Evolutionary conservation across 495 filamentous ascomycete species (phyloP).

Genomic region (Neurospora discreta): DNA sequence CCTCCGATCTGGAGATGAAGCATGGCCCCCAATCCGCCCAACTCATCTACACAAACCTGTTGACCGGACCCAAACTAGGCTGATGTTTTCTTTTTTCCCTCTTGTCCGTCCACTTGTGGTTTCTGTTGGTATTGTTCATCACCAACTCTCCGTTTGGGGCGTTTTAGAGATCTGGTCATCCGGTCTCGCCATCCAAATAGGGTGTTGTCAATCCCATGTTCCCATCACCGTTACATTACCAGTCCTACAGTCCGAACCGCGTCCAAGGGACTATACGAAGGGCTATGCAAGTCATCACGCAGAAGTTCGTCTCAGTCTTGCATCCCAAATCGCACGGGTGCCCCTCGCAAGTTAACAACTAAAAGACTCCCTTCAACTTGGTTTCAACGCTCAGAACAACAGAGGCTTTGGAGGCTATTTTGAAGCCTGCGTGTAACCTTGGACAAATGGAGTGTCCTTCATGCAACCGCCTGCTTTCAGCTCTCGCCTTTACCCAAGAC

Average conservation of each 20-base stretch:
- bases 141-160: background rate
- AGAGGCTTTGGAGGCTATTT: background rate
- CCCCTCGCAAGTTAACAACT: background rate
- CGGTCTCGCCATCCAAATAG: background rate
- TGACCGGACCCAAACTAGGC: background rate
- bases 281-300: background rate
- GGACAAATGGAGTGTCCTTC: background rate
- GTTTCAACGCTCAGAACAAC: background rate
- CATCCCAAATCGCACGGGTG: background rate
- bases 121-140: background rate
- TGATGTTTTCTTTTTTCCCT: background rate
- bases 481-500: background rate
- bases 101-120: background rate
- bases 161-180: background rate
- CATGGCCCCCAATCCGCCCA: slow-evolving; percentile 12
- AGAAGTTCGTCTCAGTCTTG: background rate
- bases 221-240: background rate
- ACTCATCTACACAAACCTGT: background rate
- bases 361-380: background rate
- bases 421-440: background rate
- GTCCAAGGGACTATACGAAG: background rate
- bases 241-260: background rate
- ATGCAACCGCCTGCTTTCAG: background rate
- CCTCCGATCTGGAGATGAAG: slow-evolving; percentile 6
- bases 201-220: background rate